Evolutionary conservation across 306 rosid species (phyloP), one percentile per base, ranked within the genome.

Genomic region (Medicago ruthenica): DNA sequence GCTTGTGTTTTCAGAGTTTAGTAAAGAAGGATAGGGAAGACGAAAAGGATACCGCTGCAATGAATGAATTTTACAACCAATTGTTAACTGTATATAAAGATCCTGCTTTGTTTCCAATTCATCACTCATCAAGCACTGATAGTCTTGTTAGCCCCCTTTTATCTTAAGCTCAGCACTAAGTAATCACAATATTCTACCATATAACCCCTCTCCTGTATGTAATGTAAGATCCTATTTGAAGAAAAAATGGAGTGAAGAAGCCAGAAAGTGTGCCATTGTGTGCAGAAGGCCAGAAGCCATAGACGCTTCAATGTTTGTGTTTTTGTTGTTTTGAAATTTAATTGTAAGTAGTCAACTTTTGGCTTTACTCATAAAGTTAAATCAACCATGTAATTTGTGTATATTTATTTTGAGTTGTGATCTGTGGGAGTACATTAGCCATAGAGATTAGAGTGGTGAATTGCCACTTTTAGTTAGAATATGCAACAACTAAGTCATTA

Each of bases 21-120:
- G 80, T 95, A 75, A 89, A 84, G 81, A 96, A 89, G 86, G 99
- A 96, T 58, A 90, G 88, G 75, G 87, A 84, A 74, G 96, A 92
- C 53, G 82, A 79, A 75, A 84, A 79, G 45, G 88, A 84, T 63
- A 27, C 82, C 12, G 37, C 79, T 31, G 37, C 79, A 37, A 87
- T 96, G 91, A 68, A 66, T 21, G 91, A 83, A 58, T 96, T 96
- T 82, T 85, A 76, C 57, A 61, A 82, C 9, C 71, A 79, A 16
- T 62, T 96, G 89, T 82, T 85, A 57, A 76, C 44, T 36, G 87
- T 87, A 18, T 95, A 95, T 81, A 82, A 81, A 78, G 97, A 95
- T 77, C 98, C 99, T 4, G 91, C 93, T 63, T 70, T 90, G 87
- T 37, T 72, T 82, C 97, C 98, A 24, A 73, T 87, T 61, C 88